Conservation (phyloP, 768 basidiomycete species). For the Leccinum disarticulatum region DNA sequence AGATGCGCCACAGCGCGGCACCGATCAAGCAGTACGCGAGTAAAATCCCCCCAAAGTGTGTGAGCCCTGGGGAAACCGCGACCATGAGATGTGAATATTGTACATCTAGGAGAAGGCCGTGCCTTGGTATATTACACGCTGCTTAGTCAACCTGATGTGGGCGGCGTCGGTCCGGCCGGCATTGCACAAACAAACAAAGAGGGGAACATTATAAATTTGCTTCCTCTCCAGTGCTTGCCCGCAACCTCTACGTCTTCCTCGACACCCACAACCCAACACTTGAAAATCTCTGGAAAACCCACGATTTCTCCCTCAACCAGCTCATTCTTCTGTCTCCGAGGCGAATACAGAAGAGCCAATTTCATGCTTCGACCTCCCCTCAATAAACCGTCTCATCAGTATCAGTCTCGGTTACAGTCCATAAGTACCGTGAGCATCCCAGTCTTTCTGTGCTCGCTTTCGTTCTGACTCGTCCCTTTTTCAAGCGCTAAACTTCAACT, state of each 20-base stretch:
- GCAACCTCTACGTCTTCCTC: not conserved
- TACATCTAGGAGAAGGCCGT: too few relatives aligned
- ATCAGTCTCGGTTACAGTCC: slow-evolving; percentile 49
- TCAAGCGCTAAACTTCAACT: slow-evolving; percentile 54
- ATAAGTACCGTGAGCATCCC: slow-evolving; percentile 49
- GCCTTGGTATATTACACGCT: too few relatives aligned
- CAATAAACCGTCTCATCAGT: slow-evolving; percentile 67
- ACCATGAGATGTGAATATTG: slow-evolving; percentile 5
- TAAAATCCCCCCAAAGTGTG: not conserved
- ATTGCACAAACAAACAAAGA: slow-evolving; percentile 27
- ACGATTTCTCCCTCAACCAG: slow-evolving; percentile 31
- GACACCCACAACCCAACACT: slow-evolving; percentile 10
- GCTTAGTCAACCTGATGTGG: too few relatives aligned
- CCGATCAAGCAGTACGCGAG: slow-evolving; percentile 3
- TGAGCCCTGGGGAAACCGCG: slow-evolving; percentile 12
- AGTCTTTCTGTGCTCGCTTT: not conserved
- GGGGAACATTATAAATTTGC: slow-evolving; percentile 25
- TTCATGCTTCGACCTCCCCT: slow-evolving; percentile 94
- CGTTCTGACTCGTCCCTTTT: not conserved
- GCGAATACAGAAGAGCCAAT: slow-evolving; percentile 35
- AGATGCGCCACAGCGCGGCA: slow-evolving; percentile 4
- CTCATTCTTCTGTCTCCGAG: slow-evolving; percentile 29
- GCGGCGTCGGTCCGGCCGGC: not conserved
- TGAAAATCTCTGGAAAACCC: slow-evolving; percentile 10
- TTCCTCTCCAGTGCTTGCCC: slow-evolving; percentile 1